These are phyloP conservation scores for Hirsutella minnesotensis DNA, from an alignment of 2,329 filamentous ascomycete species.

Conservation along the genomic window DNA sequence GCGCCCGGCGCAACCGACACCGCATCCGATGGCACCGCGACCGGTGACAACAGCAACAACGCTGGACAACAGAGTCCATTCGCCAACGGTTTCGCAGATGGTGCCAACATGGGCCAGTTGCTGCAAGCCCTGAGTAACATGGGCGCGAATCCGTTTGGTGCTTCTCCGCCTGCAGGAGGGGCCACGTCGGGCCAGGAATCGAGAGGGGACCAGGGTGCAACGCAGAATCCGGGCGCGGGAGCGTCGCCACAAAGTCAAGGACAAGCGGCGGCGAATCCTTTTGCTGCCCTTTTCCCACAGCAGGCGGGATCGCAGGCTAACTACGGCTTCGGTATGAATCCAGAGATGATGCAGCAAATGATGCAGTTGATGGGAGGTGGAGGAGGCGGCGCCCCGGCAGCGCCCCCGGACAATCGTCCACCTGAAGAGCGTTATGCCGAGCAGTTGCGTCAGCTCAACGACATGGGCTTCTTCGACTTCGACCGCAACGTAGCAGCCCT, in stretches of 20 bases:
- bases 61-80: slow-evolving; percentile 30
- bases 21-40: slow-evolving; percentile 45
- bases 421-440: slow-evolving; percentile 89
- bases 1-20: slow-evolving; percentile 87
- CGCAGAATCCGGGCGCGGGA: slow-evolving; percentile 11
- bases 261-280: slow-evolving; percentile 48
- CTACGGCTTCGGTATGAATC: slow-evolving; percentile 36
- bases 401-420: slow-evolving; percentile 69
- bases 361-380: slow-evolving; percentile 32
- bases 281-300: slow-evolving; percentile 49
- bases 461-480: slow-evolving; percentile 98
- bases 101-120: slow-evolving; percentile 14
- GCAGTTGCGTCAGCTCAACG: slow-evolving; percentile 85
- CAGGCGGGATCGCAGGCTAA: slow-evolving; percentile 14
- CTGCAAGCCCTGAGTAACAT: slow-evolving; percentile 15
- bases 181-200: slow-evolving; percentile 14
- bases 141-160: slow-evolving; percentile 23
- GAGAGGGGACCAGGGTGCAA: slow-evolving; percentile 12
- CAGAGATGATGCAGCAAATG: slow-evolving; percentile 44
- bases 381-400: slow-evolving; percentile 25
- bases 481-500: slow-evolving; percentile 84
- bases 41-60: slow-evolving; percentile 17
- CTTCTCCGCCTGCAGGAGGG: slow-evolving; percentile 8
- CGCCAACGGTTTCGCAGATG: no score
- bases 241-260: slow-evolving; percentile 15